Base-by-base conservation (phyloP, 2,329 filamentous ascomycete species). In the Colletotrichum sp. region DNA sequence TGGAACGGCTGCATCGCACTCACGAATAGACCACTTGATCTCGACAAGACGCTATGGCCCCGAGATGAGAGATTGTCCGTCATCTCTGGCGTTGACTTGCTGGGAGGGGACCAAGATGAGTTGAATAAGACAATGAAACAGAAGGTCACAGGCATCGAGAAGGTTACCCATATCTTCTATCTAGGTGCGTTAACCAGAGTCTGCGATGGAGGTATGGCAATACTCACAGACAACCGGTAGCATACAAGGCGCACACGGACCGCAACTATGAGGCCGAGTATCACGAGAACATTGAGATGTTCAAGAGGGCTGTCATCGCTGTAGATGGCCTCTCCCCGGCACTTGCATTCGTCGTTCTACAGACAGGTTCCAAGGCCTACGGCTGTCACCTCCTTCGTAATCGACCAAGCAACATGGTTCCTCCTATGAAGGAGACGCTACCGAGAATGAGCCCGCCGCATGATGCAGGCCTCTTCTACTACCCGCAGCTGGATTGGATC, bases 141-240 rank as follows among this genome's bases (percentile, higher is more conserved):
- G 25, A 82, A 80, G 56, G 81, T 87, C 34, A 71, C 82, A 3
- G 80, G 81, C 3, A 79, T 87, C 10, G 79, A 82, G 10, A 80
- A 83, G 30, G 83, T 87, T 3, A 87, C 85, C 27, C 86, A 88
- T 79, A 82, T 87, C 15, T 86, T 86, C 78, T 88, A 85, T 71
- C 77, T 86, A 32, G 83, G 82, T 78, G 2, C 13, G 48, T 78
- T 8, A 34, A 28, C 64, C 27, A 55, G 10, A 28, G 25, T 16
- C 27, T 16, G 5, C 13, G 25, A 15, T n/a, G n/a, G 15, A 8
- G 22, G n/a, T 7, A 6, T 68, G 22, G 28, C 27, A 12, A 9
- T 36, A 62, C 27, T 61, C 8, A 61, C 39, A 28, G 15, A 30
- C 5, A 10, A 3, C 60, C 28, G 27, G 62, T 32, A 79, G 85